Evolutionary conservation across 2,329 filamentous ascomycete genomes (phyloP).

Genomic region (Helminthosporium solani): DNA sequence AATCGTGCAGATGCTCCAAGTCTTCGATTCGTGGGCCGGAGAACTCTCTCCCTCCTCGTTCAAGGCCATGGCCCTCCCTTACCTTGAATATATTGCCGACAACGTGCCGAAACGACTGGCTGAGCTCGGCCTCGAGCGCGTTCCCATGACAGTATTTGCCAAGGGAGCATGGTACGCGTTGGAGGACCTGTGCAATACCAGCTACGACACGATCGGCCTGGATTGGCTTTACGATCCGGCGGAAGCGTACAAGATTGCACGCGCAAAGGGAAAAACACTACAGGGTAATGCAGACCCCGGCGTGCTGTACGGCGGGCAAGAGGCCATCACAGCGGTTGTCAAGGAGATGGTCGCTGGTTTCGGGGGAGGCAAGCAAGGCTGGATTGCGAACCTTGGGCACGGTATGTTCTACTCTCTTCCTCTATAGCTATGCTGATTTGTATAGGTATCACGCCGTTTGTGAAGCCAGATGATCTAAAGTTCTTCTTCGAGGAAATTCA

Average conservation of each 20-base stretch:
- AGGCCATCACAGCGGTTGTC: conserved; percentile 78
- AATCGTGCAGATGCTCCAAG: conserved; percentile 71
- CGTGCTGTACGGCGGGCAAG: conserved; percentile 80
- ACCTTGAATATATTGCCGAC: conserved; percentile 78
- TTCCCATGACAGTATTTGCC: conserved; percentile 97
- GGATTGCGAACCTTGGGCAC: conserved; percentile 96
- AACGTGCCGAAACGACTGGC: conserved; percentile 73
- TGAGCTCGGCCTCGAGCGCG: conserved; percentile 72
- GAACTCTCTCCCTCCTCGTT: conserved; percentile 86
- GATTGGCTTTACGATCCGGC: conserved; percentile 93
- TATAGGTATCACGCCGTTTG: conserved; percentile 85
- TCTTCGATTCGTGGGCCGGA: conserved; percentile 98
- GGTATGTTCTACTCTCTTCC: conserved; percentile 56
- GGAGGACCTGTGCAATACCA: conserved; percentile 80
- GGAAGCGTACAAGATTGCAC: conserved; percentile 75
- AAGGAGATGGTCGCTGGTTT: conserved; percentile 88
- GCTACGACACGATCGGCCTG: conserved; percentile 90
- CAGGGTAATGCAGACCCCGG: conserved; percentile 97
- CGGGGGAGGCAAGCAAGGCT: conserved; percentile 77
- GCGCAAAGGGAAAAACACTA: conserved; percentile 70
- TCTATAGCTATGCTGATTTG: conserved; percentile 15
- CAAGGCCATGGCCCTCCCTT: conserved; percentile 81
- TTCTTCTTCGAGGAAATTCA: conserved; percentile 95
- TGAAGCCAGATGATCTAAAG: conserved; percentile 88
- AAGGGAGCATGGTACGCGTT: conserved; percentile 97